These are phyloP conservation scores for Saccharomyces hybrid DNA, from an alignment of 1,139 yeast genomes.

Conservation along the genomic window DNA sequence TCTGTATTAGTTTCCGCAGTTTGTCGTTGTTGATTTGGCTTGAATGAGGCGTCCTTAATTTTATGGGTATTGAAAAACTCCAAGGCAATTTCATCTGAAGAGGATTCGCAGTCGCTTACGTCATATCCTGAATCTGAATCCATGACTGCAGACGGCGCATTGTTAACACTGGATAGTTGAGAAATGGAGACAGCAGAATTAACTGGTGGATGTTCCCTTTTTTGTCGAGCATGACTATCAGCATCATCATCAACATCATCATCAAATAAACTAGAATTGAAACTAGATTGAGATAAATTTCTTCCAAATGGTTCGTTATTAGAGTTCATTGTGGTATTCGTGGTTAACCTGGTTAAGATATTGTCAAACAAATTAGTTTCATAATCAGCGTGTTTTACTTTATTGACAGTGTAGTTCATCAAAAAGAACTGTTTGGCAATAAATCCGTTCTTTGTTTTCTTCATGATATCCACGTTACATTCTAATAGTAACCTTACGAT, in stretches of 20 bases:
- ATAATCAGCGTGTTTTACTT: not conserved
- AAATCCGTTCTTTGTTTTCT: slow-evolving; percentile 49
- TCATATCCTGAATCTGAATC: not conserved
- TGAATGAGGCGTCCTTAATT: not conserved
- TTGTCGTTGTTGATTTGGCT: not conserved
- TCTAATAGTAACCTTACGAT: slow-evolving; percentile 28
- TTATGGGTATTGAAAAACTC: not conserved
- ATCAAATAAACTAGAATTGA: slow-evolving; percentile 63
- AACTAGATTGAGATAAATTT: slow-evolving; percentile 28
- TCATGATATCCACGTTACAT: slow-evolving; percentile 57
- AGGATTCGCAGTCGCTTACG: not conserved
- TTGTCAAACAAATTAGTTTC: not conserved
- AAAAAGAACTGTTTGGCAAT: slow-evolving; percentile 41
- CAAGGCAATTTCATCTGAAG: not conserved
- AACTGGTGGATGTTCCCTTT: not conserved
- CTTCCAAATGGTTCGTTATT: not conserved
- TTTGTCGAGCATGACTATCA: not conserved
- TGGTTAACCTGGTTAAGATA: not conserved
- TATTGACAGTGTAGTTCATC: slow-evolving; percentile 33
- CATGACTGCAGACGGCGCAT: slow-evolving; percentile 8
- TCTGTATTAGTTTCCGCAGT: slow-evolving; percentile 13
- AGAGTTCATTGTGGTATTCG: not conserved
- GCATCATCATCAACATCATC: slow-evolving; percentile 35
- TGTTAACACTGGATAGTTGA: slow-evolving; percentile 24
- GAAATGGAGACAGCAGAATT: slow-evolving; percentile 24